Evolutionary conservation across 1,284 basidiomycete genomes (phyloP), one percentile per base, ranked within the genome.

Genomic region (Tylopilus sp.): DNA sequence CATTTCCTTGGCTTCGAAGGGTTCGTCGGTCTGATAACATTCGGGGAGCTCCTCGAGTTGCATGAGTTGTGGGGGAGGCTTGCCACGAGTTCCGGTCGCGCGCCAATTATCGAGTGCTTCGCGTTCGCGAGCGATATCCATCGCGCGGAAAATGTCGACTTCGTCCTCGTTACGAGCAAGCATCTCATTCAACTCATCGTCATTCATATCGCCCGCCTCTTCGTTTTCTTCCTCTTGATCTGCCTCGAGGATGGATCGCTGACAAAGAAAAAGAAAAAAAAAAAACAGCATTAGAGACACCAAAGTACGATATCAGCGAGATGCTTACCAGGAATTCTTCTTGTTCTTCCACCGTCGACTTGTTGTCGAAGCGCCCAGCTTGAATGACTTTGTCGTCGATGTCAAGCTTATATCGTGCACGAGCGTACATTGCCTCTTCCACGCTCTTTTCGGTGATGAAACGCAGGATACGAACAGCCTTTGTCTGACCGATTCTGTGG

Each of bases 381-480:
- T 97, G 94, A 63, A 97, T 97, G 72, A 99, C 95, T 71, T 99
- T 99, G 74, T 97, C 95, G 69, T 99, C 97, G 65, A 99, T 97
- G 64, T 97, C 96, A 44, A 99, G 86, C 78, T 99, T 99, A 71
- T 86, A 92, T 55, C 93, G 86, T 3, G 97, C 97, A 56, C 94
- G 84, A 41, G 91, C 89, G 58, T 97, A 86, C 78, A 98, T 97
- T 9, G 94, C 92, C 73, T 99, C 96, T 70, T 99, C 97, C 15
- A 99, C 94, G 57, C 92, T 97, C 74, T 96, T 95, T 69, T 96
- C 92, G 6, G 96, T 98, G 65, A 99, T 95, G 66, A 99, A 90
- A 59, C 96, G 86, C 55, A 99, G 75, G 57, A 99, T 98, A 35
- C 95, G 84, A 33, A 99, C 97, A 49, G 95, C 91, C 73, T 97